A percentile compares a stretch with the other conserved stretches of the same genome.
These are phyloP conservation scores for Triticum aestivum DNA, from an alignment of 176 grass and related monocot species.

Conservation along the genomic window IWGSC_CS_RefSeq_v2.1 NC_057810.1:23865099-23865598, in stretches of 20 bases:
- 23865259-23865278: not conserved
- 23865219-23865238: not conserved
- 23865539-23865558: not conserved
- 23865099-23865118: not conserved
- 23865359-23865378: not conserved
- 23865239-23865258: rapidly evolving
- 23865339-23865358: rapidly evolving
- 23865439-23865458: not conserved
- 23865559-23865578: not conserved
- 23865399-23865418: not conserved
- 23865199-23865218: not conserved
- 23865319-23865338: not conserved
- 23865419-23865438: no score
- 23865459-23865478: not conserved
- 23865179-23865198: not conserved
- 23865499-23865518: not conserved
- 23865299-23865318: not conserved
- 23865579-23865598: not conserved
- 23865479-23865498: not conserved
- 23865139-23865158: not conserved
- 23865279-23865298: not conserved
- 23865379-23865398: not conserved
- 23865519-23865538: no score
- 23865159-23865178: not conserved
- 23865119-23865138: rapidly evolving